phyloP scores from a whole-genome alignment of 2,329 filamentous ascomycete species.

The Rugonectria rugulosa region DNA sequence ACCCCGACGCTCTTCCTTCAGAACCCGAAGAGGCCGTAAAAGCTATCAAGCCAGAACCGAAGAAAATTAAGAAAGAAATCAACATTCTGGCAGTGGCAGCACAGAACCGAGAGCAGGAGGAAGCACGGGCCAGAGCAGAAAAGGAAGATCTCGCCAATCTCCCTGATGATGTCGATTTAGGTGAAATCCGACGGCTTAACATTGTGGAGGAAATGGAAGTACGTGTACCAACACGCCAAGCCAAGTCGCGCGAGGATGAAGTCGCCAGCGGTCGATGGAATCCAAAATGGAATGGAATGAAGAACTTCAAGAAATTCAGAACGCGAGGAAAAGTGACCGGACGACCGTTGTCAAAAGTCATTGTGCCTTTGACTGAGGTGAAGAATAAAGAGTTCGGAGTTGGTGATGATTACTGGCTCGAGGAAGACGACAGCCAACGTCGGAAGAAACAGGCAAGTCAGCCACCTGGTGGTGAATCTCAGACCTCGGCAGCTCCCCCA shows the following conservation, averaged over 20 bases:
- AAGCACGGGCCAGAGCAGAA: conserved; percentile 66
- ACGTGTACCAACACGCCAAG: conserved; percentile 43
- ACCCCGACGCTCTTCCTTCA: conserved; percentile 45
- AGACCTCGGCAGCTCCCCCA: conserved; percentile 17
- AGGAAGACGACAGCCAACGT: conserved; percentile 52
- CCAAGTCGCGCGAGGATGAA: conserved; percentile 55
- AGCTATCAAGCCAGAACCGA: conserved; percentile 34
- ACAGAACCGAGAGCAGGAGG: conserved; percentile 68
- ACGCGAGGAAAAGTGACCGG: conserved; percentile 60
- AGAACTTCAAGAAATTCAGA: conserved; percentile 93
- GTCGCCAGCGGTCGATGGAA: conserved; percentile 74
- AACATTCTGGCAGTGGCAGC: conserved; percentile 74
- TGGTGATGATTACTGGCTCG: conserved; percentile 79
- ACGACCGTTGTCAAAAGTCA: conserved; percentile 57
- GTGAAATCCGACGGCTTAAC: conserved; percentile 75
- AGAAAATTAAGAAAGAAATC: conserved; percentile 64
- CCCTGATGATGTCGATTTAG: conserved; percentile 72
- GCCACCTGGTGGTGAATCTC: conserved; percentile 31
- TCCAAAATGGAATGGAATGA: conserved; percentile 88
- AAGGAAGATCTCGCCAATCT: conserved; percentile 60
- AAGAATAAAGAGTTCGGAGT: conserved; percentile 76
- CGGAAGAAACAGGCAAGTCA: conserved; percentile 41
- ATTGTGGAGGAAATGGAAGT: conserved; percentile 81
- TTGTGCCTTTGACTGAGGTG: conserved; percentile 76
- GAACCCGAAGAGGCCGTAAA: conserved; percentile 35